Conservation (phyloP, 768 basidiomycete species). For the Lanmaoa pseudosensibilis region DNA sequence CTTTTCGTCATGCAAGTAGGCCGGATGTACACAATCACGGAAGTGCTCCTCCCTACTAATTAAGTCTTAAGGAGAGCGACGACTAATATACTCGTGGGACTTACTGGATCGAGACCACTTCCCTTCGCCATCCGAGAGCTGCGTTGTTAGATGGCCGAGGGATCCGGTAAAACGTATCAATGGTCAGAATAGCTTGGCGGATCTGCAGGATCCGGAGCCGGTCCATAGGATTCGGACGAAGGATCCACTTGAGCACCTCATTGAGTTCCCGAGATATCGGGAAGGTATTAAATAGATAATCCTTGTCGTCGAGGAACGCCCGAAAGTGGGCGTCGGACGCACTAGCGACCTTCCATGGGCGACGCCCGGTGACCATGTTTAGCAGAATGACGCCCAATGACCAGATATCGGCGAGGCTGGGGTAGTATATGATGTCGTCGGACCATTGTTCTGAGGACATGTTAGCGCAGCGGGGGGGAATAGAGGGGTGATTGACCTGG, state of each 20-base stretch:
- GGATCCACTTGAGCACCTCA: slow-evolving; percentile 18
- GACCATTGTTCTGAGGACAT: slow-evolving; percentile 49
- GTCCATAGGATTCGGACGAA: slow-evolving; percentile 13
- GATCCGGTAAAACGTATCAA: slow-evolving; percentile 17
- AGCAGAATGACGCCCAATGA: slow-evolving; percentile 76
- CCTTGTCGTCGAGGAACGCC: slow-evolving; percentile 16
- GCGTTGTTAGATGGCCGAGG: not conserved
- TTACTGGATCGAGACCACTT: not conserved
- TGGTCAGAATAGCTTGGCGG: slow-evolving; percentile 13
- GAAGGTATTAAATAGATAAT: slow-evolving; percentile 14
- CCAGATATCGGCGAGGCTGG: slow-evolving; percentile 57
- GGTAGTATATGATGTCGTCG: slow-evolving; percentile 36
- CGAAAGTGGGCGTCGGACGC: slow-evolving; percentile 9
- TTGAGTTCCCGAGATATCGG: slow-evolving; percentile 17
- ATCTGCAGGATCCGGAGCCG: slow-evolving; percentile 21
- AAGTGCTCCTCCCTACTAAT: not conserved
- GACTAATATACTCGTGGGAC: not conserved
- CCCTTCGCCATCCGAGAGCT: not conserved
- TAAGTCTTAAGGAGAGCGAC: not conserved
- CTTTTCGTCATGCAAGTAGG: not conserved
- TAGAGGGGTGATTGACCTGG: slow-evolving; percentile 48
- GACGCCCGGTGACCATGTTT: slow-evolving; percentile 69
- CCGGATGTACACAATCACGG: not conserved
- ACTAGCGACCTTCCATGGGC: slow-evolving; percentile 16
- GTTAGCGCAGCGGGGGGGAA: slow-evolving; percentile 3